Percentiles rank a stretch among this genome's conserved stretches.
Conservation (phyloP, 2,329 filamentous ascomycete species). For the Nakataea oryzae region DNA sequence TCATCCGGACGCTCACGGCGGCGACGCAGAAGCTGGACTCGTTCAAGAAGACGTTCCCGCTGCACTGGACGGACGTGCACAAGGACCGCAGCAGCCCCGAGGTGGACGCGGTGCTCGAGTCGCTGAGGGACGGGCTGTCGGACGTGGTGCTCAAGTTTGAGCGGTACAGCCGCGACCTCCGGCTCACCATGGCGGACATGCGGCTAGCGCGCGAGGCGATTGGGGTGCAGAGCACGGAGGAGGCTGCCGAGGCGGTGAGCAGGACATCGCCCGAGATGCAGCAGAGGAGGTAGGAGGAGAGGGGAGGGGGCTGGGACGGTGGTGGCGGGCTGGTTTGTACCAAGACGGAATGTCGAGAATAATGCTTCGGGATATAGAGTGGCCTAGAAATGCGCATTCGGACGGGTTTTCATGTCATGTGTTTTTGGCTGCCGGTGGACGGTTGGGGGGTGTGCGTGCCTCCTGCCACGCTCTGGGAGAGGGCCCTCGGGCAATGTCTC, state of each 20-base stretch:
- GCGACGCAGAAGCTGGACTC: conserved; percentile 60
- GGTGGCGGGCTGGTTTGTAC: neutral
- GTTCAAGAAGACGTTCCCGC: conserved; percentile 47
- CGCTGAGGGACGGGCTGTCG: conserved; percentile 53
- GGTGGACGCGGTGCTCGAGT: conserved; percentile 58
- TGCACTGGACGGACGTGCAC: conserved; percentile 72
- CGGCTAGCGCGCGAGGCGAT: conserved; percentile 60
- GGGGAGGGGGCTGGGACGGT: conserved; percentile 1
- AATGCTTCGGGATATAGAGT: neutral
- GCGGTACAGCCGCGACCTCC: conserved; percentile 60
- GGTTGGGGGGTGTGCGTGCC: too few species aligned
- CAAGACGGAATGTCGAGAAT: neutral
- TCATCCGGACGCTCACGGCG: conserved; percentile 62
- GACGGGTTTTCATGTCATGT: neutral
- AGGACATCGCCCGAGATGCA: conserved; percentile 17
- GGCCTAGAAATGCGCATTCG: neutral
- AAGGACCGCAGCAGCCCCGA: conserved; percentile 47
- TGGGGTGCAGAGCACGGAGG: conserved; percentile 11
- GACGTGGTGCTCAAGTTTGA: conserved; percentile 63
- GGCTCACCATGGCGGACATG: conserved; percentile 61
- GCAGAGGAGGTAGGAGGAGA: conserved; percentile 18
- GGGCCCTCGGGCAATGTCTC: too few species aligned
- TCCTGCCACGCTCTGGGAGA: neutral
- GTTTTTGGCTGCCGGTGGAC: neutral
- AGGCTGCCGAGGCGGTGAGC: neutral